A percentile compares a stretch with the other conserved stretches of the same genome.
These are phyloP conservation scores for Wickerhamiella infanticola DNA, from an alignment of 1,139 yeast genomes.

Conservation along the genomic window DNA sequence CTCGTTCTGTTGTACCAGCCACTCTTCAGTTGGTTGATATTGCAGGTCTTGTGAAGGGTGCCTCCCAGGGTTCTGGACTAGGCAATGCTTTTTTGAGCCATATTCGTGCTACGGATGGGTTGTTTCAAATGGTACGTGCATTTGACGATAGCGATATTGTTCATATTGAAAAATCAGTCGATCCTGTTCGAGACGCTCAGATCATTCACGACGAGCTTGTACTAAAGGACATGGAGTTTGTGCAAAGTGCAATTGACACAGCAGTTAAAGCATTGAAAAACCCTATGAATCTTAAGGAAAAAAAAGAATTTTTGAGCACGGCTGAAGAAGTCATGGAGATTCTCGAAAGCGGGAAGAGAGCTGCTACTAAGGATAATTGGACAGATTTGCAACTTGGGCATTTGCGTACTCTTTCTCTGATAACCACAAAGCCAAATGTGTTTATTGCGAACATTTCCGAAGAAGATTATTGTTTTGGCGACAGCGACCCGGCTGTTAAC, in stretches of 20 bases:
- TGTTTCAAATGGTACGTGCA: constrained; percentile 95
- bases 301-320: constrained; percentile 78
- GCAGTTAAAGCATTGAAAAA: constrained; percentile 64
- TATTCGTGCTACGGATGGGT: constrained; percentile 95
- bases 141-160: constrained; percentile 97
- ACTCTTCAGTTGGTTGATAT: constrained; percentile 88
- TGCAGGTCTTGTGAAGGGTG: constrained; percentile 97
- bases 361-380: constrained; percentile 76
- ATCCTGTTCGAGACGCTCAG: constrained; percentile 89
- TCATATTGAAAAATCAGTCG: constrained; percentile 95
- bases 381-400: constrained; percentile 75
- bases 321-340: constrained; percentile 56
- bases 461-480: constrained; percentile 67
- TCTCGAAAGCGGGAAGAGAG: constrained; percentile 70
- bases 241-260: constrained; percentile 76
- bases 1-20: constrained; percentile 83
- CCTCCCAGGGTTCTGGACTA: constrained; percentile 93
- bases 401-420: constrained; percentile 62
- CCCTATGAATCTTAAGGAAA: constrained; percentile 80
- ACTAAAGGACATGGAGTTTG: constrained; percentile 92
- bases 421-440: constrained; percentile 88
- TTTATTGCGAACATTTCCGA: constrained; percentile 80
- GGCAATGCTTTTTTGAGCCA: constrained; percentile 97
- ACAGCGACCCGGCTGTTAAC: constrained; percentile 7
- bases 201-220: constrained; percentile 86